phyloP scores from a whole-genome alignment of 192 early-diverging fungal genomes.

The Funneliformis geosporum region DNA sequence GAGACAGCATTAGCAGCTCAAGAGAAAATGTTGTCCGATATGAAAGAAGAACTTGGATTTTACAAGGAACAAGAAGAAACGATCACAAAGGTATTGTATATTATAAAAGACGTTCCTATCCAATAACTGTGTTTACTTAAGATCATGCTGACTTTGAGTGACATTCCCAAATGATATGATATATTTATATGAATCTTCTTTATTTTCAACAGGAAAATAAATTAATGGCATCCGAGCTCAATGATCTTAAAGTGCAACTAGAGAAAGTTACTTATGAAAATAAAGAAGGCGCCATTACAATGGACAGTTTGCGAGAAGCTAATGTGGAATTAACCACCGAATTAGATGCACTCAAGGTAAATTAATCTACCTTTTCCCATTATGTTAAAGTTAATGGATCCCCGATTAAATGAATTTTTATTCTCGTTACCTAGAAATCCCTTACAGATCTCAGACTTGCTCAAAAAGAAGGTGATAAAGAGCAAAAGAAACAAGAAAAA shows the following conservation, averaged over 20 bases:
- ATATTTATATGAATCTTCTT: not conserved
- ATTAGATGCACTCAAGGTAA: constrained; percentile 60
- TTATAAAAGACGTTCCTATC: not conserved
- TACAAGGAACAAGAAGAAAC: constrained; percentile 65
- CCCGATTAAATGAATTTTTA: not conserved
- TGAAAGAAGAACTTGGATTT: constrained; percentile 74
- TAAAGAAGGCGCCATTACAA: constrained; percentile 86
- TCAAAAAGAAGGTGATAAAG: constrained; percentile 66
- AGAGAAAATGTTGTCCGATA: constrained; percentile 55
- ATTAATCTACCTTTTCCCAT: not conserved
- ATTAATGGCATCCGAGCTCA: constrained; percentile 65
- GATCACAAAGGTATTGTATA: constrained; percentile 34
- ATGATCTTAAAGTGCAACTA: constrained; percentile 78
- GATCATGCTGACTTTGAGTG: too few species aligned
- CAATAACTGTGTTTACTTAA: too few species aligned
- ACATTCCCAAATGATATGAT: not conserved
- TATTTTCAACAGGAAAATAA: constrained; percentile 65
- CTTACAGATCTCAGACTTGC: constrained; percentile 22
- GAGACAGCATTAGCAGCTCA: constrained; percentile 75
- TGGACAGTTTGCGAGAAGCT: constrained; percentile 86
- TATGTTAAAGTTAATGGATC: not conserved
- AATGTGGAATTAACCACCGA: constrained; percentile 76
- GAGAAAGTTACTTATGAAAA: constrained; percentile 87
- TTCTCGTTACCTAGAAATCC: not conserved
- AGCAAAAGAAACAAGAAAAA: constrained; percentile 79